Evolutionary conservation across 352 stramenopile genomes (phyloP).

Genomic region (Globisporangium emineosum): DNA sequence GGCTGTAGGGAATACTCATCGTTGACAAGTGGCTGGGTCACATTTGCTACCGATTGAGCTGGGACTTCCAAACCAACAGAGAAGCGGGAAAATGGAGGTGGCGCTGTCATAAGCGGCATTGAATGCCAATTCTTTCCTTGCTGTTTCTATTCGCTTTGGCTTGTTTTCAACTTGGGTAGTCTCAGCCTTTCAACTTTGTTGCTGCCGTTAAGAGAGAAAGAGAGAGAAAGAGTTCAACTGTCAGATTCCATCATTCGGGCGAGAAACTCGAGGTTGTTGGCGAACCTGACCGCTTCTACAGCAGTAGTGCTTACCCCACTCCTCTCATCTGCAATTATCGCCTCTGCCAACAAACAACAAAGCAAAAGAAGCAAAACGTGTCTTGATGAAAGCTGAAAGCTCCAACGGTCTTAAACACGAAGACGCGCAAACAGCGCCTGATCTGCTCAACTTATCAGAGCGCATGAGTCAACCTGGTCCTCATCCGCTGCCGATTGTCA

Average conservation of each 20-base stretch:
- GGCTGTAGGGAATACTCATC: not conserved
- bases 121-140: not conserved
- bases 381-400: not conserved
- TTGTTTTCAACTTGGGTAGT: not conserved
- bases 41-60: not conserved
- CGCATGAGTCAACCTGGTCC: not conserved
- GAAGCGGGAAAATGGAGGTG: not conserved
- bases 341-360: not conserved
- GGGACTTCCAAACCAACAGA: not conserved
- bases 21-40: not conserved
- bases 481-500: no score
- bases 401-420: not conserved
- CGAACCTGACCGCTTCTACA: not conserved
- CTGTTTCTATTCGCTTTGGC: not conserved
- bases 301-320: not conserved
- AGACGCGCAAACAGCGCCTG: not conserved
- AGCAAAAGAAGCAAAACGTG: not conserved
- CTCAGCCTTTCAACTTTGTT: not conserved
- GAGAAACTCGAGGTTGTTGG: not conserved
- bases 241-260: not conserved
- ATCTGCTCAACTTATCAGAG: not conserved
- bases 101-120: no score
- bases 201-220: not conserved
- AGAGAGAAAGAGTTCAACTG: not conserved
- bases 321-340: not conserved